Conservation (phyloP, 805 yeast genomes). For the Saturnispora besseyi region DNA sequence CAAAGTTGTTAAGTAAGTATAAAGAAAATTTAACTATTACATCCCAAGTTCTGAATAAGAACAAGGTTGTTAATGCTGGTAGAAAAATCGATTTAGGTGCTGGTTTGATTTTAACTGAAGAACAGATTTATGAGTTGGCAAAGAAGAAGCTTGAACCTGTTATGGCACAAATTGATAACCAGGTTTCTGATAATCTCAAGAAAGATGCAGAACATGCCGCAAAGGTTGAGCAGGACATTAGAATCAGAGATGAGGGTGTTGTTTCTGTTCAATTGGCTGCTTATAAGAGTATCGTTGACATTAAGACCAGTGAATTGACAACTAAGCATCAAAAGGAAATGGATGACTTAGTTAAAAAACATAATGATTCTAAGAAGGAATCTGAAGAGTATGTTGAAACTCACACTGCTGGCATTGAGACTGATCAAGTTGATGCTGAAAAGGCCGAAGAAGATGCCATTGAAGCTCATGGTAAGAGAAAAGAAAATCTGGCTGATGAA, state of each 20-base stretch:
- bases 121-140: slow-evolving; percentile 47
- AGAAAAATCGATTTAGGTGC: slow-evolving; percentile 44
- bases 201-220: slow-evolving; percentile 25
- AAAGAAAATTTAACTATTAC: slow-evolving; percentile 42
- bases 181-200: slow-evolving; percentile 33
- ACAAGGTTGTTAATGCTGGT: slow-evolving; percentile 38
- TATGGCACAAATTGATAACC: slow-evolving; percentile 40
- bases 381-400: slow-evolving; percentile 33
- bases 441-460: slow-evolving; percentile 40
- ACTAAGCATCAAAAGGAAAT: slow-evolving; percentile 19
- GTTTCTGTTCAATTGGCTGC: slow-evolving; percentile 31
- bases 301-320: slow-evolving; percentile 30
- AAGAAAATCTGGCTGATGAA: slow-evolving; percentile 33
- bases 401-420: slow-evolving; percentile 35
- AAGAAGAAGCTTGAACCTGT: slow-evolving; percentile 48
- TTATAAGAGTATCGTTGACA: slow-evolving; percentile 31
- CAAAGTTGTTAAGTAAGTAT: slow-evolving; percentile 39
- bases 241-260: slow-evolving; percentile 22
- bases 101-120: slow-evolving; percentile 45
- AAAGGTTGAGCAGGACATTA: slow-evolving; percentile 24
- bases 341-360: slow-evolving; percentile 19
- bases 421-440: slow-evolving; percentile 36
- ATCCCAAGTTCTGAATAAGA: slow-evolving; percentile 35
- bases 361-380: slow-evolving; percentile 24
- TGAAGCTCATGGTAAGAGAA: slow-evolving; percentile 36